Conservation (phyloP, 345 rosid genomes). For the Ceriops decandra region DNA sequence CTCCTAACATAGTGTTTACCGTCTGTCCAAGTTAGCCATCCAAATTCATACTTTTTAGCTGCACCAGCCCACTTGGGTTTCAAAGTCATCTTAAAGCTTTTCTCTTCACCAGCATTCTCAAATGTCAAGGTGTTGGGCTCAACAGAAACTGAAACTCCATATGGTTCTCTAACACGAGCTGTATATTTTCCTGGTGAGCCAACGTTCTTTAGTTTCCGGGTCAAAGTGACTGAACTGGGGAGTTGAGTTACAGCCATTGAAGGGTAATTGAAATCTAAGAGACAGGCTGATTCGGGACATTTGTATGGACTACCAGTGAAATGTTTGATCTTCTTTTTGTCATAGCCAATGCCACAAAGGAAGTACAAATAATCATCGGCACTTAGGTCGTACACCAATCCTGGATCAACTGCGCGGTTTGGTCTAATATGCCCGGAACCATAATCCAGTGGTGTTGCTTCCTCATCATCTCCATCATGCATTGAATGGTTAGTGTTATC, state of each 20-base stretch:
- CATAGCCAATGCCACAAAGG: slow-evolving; percentile 67
- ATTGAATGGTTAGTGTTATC: slow-evolving; percentile 3
- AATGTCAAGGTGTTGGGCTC: slow-evolving; percentile 49
- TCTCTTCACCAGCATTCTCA: slow-evolving; percentile 52
- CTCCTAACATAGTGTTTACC: slow-evolving; percentile 67
- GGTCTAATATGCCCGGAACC: slow-evolving; percentile 19
- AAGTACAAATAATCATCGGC: slow-evolving; percentile 45
- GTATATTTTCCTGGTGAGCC: slow-evolving; percentile 54
- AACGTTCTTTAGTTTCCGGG: slow-evolving; percentile 62
- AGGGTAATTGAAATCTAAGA: slow-evolving; percentile 68
- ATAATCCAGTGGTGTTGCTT: slow-evolving; percentile 11
- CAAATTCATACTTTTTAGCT: slow-evolving; percentile 46
- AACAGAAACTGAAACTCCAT: slow-evolving; percentile 46
- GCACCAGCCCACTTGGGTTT: slow-evolving; percentile 25
- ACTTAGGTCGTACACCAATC: slow-evolving; percentile 12
- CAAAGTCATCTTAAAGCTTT: slow-evolving; percentile 47
- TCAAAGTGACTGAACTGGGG: slow-evolving; percentile 25
- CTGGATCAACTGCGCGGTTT: slow-evolving; percentile 12
- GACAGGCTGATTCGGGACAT: slow-evolving; percentile 42
- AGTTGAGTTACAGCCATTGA: slow-evolving; percentile 54
- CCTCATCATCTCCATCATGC: background rate
- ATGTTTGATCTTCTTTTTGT: slow-evolving; percentile 24
- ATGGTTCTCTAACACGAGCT: slow-evolving; percentile 37
- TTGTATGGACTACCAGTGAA: slow-evolving; percentile 33
- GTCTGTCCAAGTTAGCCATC: slow-evolving; percentile 70